Percentiles rank a stretch among this genome's conserved stretches.
Evolutionary conservation across 2,329 filamentous ascomycete species (phyloP).

Genomic region (Cyphellophora attinorum): DNA sequence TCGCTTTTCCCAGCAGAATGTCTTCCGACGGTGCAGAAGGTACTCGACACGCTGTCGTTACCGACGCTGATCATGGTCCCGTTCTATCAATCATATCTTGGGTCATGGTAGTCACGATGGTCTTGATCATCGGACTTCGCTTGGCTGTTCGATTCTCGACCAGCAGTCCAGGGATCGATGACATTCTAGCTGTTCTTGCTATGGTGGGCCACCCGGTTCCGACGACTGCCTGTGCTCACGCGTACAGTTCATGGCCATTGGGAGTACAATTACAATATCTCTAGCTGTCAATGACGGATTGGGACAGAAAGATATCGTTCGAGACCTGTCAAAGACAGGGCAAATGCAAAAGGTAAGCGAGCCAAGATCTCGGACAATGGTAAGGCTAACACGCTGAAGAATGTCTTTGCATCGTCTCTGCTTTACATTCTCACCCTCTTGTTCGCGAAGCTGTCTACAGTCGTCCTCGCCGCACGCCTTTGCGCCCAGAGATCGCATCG

Average conservation of each 20-base stretch:
- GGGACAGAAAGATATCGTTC: not conserved
- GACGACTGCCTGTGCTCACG: no score
- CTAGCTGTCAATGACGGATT: not conserved
- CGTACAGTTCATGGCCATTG: not conserved
- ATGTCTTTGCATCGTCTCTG: not conserved
- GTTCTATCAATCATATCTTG: not conserved
- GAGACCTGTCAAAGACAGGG: not conserved
- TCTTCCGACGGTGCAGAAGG: no score
- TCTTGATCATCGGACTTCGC: not conserved
- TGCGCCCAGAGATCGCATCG: not conserved
- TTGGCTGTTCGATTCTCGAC: not conserved
- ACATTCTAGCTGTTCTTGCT: not conserved
- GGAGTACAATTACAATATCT: conserved; percentile 1
- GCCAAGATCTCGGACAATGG: no score
- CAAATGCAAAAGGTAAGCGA: conserved; percentile 1
- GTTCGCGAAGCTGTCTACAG: not conserved
- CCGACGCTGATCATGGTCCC: not conserved
- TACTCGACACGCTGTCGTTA: not conserved
- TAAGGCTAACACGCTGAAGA: no score
- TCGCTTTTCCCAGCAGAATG: no score
- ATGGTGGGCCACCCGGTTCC: no score
- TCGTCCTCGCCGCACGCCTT: not conserved
- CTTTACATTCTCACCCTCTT: not conserved
- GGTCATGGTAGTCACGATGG: not conserved
- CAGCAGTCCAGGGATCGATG: not conserved